Base-by-base conservation (phyloP, 306 rosid genomes). In the Argentina anserina region DNA sequence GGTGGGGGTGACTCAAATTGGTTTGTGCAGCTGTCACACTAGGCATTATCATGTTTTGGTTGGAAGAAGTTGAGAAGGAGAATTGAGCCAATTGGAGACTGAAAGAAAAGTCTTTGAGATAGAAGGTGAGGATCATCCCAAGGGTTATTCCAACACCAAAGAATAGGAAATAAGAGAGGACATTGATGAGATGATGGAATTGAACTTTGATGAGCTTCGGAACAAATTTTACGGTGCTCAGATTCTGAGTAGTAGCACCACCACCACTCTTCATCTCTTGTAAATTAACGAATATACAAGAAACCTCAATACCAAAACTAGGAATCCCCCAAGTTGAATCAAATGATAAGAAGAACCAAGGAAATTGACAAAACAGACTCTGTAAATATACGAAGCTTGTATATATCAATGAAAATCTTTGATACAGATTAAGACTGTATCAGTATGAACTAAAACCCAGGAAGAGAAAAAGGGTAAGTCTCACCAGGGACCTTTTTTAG, bases 111-210 rank as follows among this genome's bases (percentile, higher is more conserved):
- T 84, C 79, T 74, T 81, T 82, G 63, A 80, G 31, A 29, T 80
- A 78, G 37, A 78, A 81, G 39, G 89, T 87, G 1, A 85, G 29
- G 40, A 85, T 69, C 55, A 86, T 67, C 43, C 93, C 97, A 33
- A 87, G 40, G 45, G 96, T 83, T 41, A 92, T 34, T 23, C 96
- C 97, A 56, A 75, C 79, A 7, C 80, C 92, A 69, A 92, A 76
- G 36, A 89, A 77, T 4, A 87, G 47, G 63, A 83, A 23, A 75
- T 75, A 83, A 9, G 83, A 67, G 3, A 92, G 81, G 55, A 82
- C 26, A 31, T 65, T 81, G n/a, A 84, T 25, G 73, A 87, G 70
- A 61, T 87, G 84, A 20, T 87, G 83, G 20, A 77, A 26, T 29
- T 83, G 93, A 64, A 28, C 25, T 70, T 73, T 82, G 76, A 81